Evolutionary conservation across 371 early-diverging fungal species (phyloP).

Genomic region (Saksenaea vasiformis): DNA sequence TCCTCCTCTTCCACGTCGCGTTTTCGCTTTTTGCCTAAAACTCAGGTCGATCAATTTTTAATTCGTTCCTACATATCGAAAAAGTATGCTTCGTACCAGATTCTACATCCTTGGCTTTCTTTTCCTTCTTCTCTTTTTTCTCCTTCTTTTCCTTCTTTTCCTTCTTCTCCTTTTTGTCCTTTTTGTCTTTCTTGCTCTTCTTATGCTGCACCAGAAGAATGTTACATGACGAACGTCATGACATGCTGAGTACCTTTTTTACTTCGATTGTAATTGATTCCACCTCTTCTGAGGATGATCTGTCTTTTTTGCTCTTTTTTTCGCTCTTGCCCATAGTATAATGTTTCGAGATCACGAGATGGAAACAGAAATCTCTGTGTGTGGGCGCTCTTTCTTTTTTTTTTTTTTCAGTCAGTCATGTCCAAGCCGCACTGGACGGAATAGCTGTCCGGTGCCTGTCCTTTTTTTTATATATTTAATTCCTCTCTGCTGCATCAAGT

Average conservation of each 20-base stretch:
- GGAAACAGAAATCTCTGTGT: background rate
- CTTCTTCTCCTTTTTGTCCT: background rate
- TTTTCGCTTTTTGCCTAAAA: slow-evolving; percentile 19
- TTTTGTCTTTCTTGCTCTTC: background rate
- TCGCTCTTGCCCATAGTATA: background rate
- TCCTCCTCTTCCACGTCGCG: slow-evolving; percentile 1
- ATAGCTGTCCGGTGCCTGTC: too few relatives aligned
- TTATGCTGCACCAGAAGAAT: background rate
- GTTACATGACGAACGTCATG: background rate
- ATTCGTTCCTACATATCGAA: too few relatives aligned
- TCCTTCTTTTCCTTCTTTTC: background rate
- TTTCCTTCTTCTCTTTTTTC: background rate
- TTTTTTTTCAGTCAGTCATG: background rate
- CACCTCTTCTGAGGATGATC: background rate
- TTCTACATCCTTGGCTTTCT: background rate
- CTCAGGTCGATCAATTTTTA: background rate
- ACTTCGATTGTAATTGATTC: background rate
- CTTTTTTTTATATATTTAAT: too few relatives aligned
- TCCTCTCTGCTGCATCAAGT: too few relatives aligned
- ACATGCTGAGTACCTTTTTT: background rate
- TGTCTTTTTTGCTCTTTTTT: background rate
- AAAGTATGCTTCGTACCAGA: too few relatives aligned
- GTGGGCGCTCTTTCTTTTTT: background rate
- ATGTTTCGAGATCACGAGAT: background rate
- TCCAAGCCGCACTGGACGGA: background rate